Percentiles rank a stretch among this genome's conserved stretches.
Evolutionary conservation across 2,329 filamentous ascomycete species (phyloP).

Genomic region (Harringtonia aguacate): DNA sequence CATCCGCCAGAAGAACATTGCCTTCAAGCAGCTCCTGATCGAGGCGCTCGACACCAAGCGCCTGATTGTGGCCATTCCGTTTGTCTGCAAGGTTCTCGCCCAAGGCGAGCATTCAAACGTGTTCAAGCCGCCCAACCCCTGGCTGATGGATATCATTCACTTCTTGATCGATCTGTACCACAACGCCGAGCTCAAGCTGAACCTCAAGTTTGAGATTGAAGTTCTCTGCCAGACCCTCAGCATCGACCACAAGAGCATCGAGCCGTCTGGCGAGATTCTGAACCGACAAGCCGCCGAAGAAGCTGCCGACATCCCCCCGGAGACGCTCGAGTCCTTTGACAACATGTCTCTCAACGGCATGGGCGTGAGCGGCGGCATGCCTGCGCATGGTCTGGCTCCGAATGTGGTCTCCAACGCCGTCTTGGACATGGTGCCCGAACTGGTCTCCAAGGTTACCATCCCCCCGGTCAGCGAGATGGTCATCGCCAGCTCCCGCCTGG

Average conservation of each 20-base stretch:
- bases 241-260: constrained; percentile 85
- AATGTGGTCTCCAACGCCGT: constrained; percentile 66
- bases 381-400: constrained; percentile 53
- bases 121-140: constrained; percentile 91
- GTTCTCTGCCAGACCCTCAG: constrained; percentile 88
- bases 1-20: constrained; percentile 92
- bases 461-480: constrained; percentile 75
- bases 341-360: constrained; percentile 70
- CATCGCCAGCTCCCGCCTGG: constrained; percentile 55
- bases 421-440: constrained; percentile 71
- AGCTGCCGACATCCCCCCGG: constrained; percentile 47
- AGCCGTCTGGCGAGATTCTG: constrained; percentile 77
- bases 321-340: constrained; percentile 71
- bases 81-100: constrained; percentile 89
- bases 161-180: constrained; percentile 90
- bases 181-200: constrained; percentile 85
- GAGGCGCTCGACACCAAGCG: constrained; percentile 91
- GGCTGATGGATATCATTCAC: constrained; percentile 92
- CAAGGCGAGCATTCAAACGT: constrained; percentile 78
- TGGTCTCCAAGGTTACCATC: constrained; percentile 68
- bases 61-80: constrained; percentile 85
- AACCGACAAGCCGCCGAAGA: constrained; percentile 60
- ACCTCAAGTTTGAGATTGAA: constrained; percentile 97
- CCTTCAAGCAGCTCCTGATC: constrained; percentile 89
- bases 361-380: constrained; percentile 28